Conservation (phyloP, 805 yeast species). For the Yamadazyma sp. region DNA sequence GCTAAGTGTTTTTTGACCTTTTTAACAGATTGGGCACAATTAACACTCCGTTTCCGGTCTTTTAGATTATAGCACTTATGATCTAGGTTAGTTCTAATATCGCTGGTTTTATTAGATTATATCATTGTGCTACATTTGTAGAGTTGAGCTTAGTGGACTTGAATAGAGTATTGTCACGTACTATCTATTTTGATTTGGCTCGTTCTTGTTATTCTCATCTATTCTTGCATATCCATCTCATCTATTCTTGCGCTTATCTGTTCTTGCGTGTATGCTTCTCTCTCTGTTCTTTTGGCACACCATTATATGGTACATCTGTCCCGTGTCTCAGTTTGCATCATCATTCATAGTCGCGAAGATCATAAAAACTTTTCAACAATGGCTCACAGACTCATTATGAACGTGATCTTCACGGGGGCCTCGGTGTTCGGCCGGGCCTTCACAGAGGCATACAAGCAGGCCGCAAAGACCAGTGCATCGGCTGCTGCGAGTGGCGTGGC, state of each 20-base stretch:
- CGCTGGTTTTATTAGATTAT: constrained; percentile 39
- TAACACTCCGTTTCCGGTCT: constrained; percentile 74
- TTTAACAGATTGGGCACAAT: constrained; percentile 73
- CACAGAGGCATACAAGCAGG: constrained; percentile 94
- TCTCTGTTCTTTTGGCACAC: too few relatives aligned
- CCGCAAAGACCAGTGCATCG: constrained; percentile 89
- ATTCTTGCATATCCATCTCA: too few relatives aligned
- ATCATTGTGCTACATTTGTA: constrained; percentile 52
- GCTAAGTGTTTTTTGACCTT: constrained; percentile 74
- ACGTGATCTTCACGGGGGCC: constrained; percentile 91
- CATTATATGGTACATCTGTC: too few relatives aligned
- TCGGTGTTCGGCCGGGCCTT: constrained; percentile 95
- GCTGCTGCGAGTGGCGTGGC: constrained; percentile 45
- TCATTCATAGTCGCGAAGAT: too few relatives aligned
- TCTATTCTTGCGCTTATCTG: too few relatives aligned
- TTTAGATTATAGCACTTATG: constrained; percentile 53
- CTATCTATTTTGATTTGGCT: too few relatives aligned
- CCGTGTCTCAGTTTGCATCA: too few relatives aligned
- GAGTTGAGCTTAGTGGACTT: background rate
- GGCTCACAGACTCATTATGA: constrained; percentile 93
- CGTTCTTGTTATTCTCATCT: too few relatives aligned
- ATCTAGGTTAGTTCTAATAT: constrained; percentile 34
- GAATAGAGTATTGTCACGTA: too few relatives aligned
- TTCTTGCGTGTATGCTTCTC: too few relatives aligned
- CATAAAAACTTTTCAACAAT: constrained; percentile 21